Evolutionary conservation across 108 stramenopile species (phyloP).

Genomic region (Nitzschia sp.): DNA sequence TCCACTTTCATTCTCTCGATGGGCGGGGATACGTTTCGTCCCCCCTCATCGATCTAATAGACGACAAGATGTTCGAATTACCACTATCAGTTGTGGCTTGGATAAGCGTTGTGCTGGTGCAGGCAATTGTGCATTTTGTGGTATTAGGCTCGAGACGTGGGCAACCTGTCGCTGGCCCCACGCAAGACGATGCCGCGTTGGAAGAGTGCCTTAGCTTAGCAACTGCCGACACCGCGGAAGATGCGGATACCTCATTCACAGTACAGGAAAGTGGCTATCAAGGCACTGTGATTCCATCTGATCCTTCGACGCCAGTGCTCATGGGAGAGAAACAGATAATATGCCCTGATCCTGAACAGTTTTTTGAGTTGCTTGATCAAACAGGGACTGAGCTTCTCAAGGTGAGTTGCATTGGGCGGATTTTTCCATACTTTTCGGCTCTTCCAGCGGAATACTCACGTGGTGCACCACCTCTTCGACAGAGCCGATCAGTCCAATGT

Average conservation of each 20-base stretch:
- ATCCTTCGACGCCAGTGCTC: neutral
- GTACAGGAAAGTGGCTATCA: neutral
- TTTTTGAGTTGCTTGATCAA: constrained; percentile 18
- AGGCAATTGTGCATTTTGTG: constrained; percentile 40
- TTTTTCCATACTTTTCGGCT: neutral
- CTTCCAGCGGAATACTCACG: no score
- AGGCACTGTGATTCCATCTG: neutral
- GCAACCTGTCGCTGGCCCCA: constrained; percentile 2
- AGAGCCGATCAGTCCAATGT: constrained; percentile 31
- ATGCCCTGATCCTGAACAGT: neutral
- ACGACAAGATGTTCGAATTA: constrained; percentile 32
- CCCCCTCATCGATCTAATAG: neutral
- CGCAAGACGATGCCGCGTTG: constrained; percentile 10
- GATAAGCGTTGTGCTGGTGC: constrained; percentile 42
- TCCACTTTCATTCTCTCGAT: neutral
- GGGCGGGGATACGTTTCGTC: no score
- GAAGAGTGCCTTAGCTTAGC: constrained; percentile 38
- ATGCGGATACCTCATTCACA: constrained; percentile 3
- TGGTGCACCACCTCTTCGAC: neutral
- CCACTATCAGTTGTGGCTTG: constrained; percentile 40
- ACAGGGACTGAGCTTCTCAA: constrained; percentile 42
- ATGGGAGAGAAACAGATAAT: neutral
- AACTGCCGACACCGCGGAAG: constrained; percentile 20
- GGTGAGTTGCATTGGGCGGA: constrained; percentile 24
- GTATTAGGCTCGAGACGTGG: constrained; percentile 30